Evolutionary conservation across 257 asterid genomes (phyloP).

Genomic region (Jacaranda mimosifolia): DNA sequence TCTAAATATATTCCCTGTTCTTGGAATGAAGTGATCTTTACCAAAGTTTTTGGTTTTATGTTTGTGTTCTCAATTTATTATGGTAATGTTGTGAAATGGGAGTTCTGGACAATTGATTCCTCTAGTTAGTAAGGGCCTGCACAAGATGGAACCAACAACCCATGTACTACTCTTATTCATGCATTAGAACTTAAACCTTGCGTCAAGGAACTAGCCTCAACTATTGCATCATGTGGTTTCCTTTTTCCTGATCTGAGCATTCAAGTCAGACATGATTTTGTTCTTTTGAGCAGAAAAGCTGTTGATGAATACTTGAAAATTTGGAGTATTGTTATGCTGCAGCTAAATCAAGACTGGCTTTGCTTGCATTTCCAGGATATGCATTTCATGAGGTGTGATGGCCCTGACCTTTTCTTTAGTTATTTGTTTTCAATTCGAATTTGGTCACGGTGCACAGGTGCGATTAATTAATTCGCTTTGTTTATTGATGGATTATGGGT

Average conservation of each 20-base stretch:
- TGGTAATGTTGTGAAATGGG: constrained; percentile 38
- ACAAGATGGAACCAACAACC: constrained; percentile 61
- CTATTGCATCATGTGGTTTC: constrained; percentile 53
- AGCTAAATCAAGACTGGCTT: constrained; percentile 78
- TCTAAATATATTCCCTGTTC: constrained; percentile 14
- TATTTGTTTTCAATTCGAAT: constrained; percentile 16
- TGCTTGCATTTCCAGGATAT: constrained; percentile 95
- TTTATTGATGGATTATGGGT: constrained; percentile 32
- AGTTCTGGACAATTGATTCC: constrained; percentile 83
- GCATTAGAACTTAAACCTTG: constrained; percentile 93
- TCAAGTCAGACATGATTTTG: constrained; percentile 90
- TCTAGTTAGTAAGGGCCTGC: constrained; percentile 63
- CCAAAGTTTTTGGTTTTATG: constrained; percentile 31
- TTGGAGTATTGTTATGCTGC: constrained; percentile 91
- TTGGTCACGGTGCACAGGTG: not conserved
- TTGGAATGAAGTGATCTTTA: constrained; percentile 23
- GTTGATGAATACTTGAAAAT: constrained; percentile 91
- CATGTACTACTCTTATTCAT: constrained; percentile 69
- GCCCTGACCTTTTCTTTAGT: constrained; percentile 6
- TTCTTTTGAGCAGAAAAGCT: constrained; percentile 79
- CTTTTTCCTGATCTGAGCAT: constrained; percentile 85
- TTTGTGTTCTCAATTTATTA: constrained; percentile 32
- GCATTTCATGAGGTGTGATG: constrained; percentile 81
- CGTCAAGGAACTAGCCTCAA: constrained; percentile 86
- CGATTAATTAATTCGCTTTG: constrained; percentile 21